A percentile compares a stretch with the other conserved stretches of the same genome.
phyloP scores from a whole-genome alignment of 2,329 filamentous ascomycete genomes.

The Epichloe hybrida region DNA sequence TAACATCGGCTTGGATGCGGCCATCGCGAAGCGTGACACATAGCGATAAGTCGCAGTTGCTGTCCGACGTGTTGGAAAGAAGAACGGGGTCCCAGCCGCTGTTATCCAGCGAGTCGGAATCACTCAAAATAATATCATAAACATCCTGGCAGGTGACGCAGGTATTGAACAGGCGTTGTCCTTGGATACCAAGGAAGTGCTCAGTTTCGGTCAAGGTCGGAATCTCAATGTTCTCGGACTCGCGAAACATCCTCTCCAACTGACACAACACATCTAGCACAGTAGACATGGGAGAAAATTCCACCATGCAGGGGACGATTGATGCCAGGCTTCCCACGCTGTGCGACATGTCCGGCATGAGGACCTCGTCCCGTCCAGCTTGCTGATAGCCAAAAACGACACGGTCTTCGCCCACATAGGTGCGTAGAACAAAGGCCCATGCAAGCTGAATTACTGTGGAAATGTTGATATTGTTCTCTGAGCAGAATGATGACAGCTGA shows the following conservation, averaged over 20 bases:
- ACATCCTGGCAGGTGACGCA: conserved; percentile 33
- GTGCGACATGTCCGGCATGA: conserved; percentile 25
- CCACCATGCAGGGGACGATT: conserved; percentile 20
- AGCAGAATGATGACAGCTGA: conserved; percentile 30
- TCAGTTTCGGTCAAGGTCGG: conserved; percentile 33
- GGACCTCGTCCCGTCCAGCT: conserved; percentile 28
- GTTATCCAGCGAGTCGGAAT: conserved; percentile 4
- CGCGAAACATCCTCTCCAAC: conserved; percentile 17
- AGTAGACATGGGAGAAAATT: conserved; percentile 19
- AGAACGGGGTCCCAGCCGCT: conserved; percentile 7
- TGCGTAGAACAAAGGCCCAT: conserved; percentile 43
- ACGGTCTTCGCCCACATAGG: conserved; percentile 37
- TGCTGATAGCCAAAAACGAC: conserved; percentile 42
- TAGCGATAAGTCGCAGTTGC: conserved; percentile 33
- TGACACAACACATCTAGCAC: conserved; percentile 19
- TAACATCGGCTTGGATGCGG: conserved; percentile 29
- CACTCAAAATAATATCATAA: conserved; percentile 12
- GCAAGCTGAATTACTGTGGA: conserved; percentile 42
- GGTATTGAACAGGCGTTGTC: conserved; percentile 35
- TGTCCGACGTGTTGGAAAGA: conserved; percentile 5
- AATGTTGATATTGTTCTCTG: conserved; percentile 25
- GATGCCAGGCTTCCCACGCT: conserved; percentile 35
- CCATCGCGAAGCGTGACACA: conserved; percentile 29
- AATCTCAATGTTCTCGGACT: conserved; percentile 24
- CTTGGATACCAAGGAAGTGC: conserved; percentile 29